Evolutionary conservation across 2,329 filamentous ascomycete genomes (phyloP).

Genomic region (Zymoseptoria crescenta): DNA sequence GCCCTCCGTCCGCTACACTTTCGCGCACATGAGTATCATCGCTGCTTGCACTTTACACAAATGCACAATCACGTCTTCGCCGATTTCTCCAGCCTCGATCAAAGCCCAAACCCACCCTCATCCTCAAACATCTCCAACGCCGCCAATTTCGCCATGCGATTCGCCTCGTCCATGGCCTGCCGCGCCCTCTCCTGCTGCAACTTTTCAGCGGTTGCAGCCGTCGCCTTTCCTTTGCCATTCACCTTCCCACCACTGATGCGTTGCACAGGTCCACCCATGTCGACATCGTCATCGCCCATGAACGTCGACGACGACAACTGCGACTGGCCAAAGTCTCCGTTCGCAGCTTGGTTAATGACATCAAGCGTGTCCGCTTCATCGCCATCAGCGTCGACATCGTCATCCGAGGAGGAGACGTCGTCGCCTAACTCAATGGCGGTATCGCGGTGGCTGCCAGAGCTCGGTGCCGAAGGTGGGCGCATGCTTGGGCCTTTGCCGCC

Average conservation of each 20-base stretch:
- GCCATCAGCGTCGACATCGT: constrained; percentile 6
- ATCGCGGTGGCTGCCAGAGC: constrained; percentile 27
- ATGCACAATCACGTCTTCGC: background rate
- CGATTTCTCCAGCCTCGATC: background rate
- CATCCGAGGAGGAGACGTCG: constrained; percentile 43
- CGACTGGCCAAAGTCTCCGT: constrained; percentile 5
- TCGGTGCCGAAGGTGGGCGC: constrained; percentile 23
- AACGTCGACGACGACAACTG: constrained; percentile 9
- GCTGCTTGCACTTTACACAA: background rate
- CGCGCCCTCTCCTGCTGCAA: constrained; percentile 5
- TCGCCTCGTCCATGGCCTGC: constrained; percentile 24
- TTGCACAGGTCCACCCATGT: background rate
- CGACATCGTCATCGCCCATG: background rate
- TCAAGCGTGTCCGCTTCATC: constrained; percentile 43
- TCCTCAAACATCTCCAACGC: constrained; percentile 24
- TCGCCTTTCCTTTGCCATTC: background rate
- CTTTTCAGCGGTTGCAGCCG: constrained; percentile 1
- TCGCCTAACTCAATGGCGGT: constrained; percentile 14
- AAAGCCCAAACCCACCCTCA: background rate
- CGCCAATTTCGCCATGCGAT: constrained; percentile 30
- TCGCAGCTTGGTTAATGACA: constrained; percentile 52
- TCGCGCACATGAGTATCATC: background rate
- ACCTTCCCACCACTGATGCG: background rate
- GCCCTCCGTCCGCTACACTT: background rate
- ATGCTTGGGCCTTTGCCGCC: constrained; percentile 27